Evolutionary conservation across 1,284 basidiomycete genomes (phyloP).

Genomic region (Gymnopus androsaceus): DNA sequence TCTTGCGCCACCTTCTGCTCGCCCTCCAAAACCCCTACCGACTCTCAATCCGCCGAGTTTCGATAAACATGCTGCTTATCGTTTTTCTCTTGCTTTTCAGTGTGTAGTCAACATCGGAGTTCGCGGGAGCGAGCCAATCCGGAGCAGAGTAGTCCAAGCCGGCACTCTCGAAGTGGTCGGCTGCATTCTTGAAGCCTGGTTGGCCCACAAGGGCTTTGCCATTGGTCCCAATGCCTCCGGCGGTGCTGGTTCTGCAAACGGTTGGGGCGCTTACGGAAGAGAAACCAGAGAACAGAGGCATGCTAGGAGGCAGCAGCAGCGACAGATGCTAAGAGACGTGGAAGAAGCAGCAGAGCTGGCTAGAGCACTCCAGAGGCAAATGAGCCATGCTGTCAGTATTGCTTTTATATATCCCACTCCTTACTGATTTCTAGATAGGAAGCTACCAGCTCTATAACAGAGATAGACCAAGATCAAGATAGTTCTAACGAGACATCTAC

Average conservation of each 20-base stretch:
- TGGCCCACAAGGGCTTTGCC: conserved; percentile 81
- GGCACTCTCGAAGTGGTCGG: conserved; percentile 95
- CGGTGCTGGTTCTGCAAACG: not conserved
- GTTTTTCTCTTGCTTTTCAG: conserved; percentile 92
- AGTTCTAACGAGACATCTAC: conserved; percentile 61
- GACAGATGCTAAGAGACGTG: conserved; percentile 51
- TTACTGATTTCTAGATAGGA: not conserved
- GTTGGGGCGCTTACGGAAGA: conserved; percentile 48
- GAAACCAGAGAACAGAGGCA: conserved; percentile 73
- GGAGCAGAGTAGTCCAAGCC: conserved; percentile 93
- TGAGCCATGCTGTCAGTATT: conserved; percentile 27
- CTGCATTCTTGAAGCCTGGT: conserved; percentile 92
- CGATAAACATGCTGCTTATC: conserved; percentile 83
- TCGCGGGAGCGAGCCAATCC: conserved; percentile 89
- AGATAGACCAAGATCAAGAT: conserved; percentile 51
- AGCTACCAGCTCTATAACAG: conserved; percentile 27
- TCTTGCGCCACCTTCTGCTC: conserved; percentile 60
- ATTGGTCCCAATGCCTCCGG: conserved; percentile 55
- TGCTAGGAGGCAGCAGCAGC: conserved; percentile 56
- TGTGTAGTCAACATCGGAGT: conserved; percentile 98
- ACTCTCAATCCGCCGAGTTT: conserved; percentile 68
- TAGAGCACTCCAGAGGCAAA: conserved; percentile 56
- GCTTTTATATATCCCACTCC: not conserved
- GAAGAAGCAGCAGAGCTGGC: conserved; percentile 61
- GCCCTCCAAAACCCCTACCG: conserved; percentile 53